Evolutionary conservation across 345 rosid species (phyloP).

Genomic region (Populus alba): DNA sequence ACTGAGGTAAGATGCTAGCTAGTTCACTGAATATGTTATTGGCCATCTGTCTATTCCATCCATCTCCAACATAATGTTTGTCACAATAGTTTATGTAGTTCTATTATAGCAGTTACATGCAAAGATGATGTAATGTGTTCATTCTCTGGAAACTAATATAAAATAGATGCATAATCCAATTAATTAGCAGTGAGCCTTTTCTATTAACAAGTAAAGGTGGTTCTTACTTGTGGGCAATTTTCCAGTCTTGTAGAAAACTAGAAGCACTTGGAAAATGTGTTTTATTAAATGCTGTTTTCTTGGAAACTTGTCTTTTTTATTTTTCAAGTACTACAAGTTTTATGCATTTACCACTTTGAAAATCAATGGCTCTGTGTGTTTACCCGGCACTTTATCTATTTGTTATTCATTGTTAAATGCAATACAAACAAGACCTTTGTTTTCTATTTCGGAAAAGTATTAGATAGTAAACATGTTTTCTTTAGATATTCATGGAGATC

Average conservation of each 20-base stretch:
- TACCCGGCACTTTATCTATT: background rate
- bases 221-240: background rate
- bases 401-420: background rate
- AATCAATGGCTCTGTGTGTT: background rate
- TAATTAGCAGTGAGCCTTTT: background rate
- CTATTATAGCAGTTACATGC: background rate
- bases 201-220: background rate
- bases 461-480: background rate
- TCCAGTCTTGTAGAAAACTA: background rate
- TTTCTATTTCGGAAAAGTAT: background rate
- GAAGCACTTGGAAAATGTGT: background rate
- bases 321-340: background rate
- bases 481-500: background rate
- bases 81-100: background rate
- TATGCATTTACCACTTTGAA: background rate
- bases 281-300: background rate
- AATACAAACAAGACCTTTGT: background rate
- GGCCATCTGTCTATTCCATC: background rate
- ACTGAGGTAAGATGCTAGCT: constrained; percentile 51
- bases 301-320: too few species aligned
- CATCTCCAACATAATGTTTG: background rate
- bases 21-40: background rate
- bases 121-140: background rate
- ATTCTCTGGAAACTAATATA: background rate
- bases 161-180: background rate